These are phyloP conservation scores for Huntiella omanensis DNA, from an alignment of 2,329 filamentous ascomycete genomes.

Conservation along the genomic window DNA sequence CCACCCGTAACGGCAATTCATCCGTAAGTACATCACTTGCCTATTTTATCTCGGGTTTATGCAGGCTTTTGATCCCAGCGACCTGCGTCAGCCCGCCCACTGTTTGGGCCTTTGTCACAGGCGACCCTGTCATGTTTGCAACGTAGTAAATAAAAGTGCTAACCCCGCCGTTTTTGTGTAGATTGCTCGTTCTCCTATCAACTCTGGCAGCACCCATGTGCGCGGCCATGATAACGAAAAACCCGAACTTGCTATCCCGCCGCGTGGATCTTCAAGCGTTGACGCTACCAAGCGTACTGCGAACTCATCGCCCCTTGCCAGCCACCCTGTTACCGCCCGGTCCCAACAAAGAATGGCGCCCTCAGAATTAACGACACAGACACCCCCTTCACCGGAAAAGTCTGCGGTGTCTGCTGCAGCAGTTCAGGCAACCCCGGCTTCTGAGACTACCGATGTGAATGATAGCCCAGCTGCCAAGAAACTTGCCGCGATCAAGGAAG, in stretches of 20 bases:
- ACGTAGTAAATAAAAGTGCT: not conserved
- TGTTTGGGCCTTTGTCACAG: too few relatives aligned
- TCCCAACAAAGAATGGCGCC: too few relatives aligned
- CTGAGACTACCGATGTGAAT: conserved; percentile 16
- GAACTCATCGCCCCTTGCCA: conserved; percentile 57
- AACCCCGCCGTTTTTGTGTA: not conserved
- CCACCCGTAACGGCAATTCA: conserved; percentile 36
- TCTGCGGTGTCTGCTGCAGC: too few relatives aligned
- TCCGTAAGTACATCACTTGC: conserved; percentile 38
- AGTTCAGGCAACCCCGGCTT: conserved; percentile 10
- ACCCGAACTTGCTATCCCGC: conserved; percentile 8
- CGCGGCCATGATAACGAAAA: conserved; percentile 5
- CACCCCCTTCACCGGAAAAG: too few relatives aligned
- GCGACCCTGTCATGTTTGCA: too few relatives aligned
- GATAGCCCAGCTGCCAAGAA: conserved; percentile 65
- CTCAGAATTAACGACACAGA: too few relatives aligned
- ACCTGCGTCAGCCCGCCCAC: too few relatives aligned
- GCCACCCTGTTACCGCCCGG: conserved; percentile 42
- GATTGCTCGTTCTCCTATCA: not conserved
- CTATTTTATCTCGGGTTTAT: conserved; percentile 9
- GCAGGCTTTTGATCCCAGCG: too few relatives aligned
- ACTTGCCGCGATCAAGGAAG: conserved; percentile 69
- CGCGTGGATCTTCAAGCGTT: conserved; percentile 11
- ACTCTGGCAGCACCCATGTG: not conserved
- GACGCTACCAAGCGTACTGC: conserved; percentile 46